Evolutionary conservation across 2,329 filamentous ascomycete species (phyloP), one percentile per base, ranked within the genome.

Genomic region (Pseudogymnoascus sp.): DNA sequence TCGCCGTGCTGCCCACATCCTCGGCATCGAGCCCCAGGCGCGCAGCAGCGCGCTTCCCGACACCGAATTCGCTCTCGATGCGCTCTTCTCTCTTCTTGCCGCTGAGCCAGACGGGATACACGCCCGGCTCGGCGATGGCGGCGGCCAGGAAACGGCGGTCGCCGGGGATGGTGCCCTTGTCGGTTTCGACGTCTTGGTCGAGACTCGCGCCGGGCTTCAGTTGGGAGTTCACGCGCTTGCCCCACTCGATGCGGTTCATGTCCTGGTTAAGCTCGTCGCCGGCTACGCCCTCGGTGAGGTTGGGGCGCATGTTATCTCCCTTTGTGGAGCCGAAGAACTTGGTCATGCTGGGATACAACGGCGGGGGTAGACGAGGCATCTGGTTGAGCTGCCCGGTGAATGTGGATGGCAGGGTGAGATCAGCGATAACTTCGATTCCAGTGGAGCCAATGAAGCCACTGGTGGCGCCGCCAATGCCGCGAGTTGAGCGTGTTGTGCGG

Each of bases 401-500:
- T 69, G 85, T 87, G 56, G 79, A 77, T 0, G 83, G 82, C 29
- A 84, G 76, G 69, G 85, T 82, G 66, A 86, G 82, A 68, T 83
- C 86, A 64, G 80, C 77, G 50, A 88, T 77, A 21, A 80, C 83
- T 70, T 88, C 85, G 29, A 87, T 78, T 13, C 85, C 85, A 11
- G 85, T 76, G 40, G 84, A 75, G 69, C 80, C 83, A 37, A 81
- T 70, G 65, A 83, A 83, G 69, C 84, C 85, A 62, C 81, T 79
- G 65, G 78, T 78, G 0, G 63, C 50, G 26, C 75, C 76, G 31
- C 72, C 72, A n/a, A 78, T 76, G 15, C 77, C 83, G 23, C 85
- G 80, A 19, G 83, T 87, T 73, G 84, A 88, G 46, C 85, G 78
- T 17, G 86, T 88, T 11, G 83, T 83, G 35, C 85, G 80, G 72